Evolutionary conservation across 148 eudicot genomes (phyloP), one percentile per base, ranked within the genome.

Genomic region (Gaultheria prostrata): DNA sequence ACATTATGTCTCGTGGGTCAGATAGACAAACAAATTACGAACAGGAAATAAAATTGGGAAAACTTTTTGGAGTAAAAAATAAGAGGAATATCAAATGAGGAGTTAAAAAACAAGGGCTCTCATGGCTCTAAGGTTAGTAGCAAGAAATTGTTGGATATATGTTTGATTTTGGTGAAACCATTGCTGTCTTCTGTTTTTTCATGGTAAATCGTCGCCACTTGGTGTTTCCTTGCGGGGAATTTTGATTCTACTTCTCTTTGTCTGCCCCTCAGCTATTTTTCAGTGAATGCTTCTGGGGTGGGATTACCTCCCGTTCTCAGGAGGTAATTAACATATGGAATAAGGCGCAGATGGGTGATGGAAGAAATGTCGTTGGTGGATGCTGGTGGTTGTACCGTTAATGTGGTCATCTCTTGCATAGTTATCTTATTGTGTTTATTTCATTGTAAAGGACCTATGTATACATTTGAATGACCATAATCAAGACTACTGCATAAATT

Each of bases 161-260:
- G 70, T 84, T 33, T 50, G 65, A 39, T 83, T 59, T 76, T 83
- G 76, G 76, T 49, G 80, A 77, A 56, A 77, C 35, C 51, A 46
- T 67, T n/a, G 33, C 24, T 14, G 26, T 65, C 57, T 77, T 43
- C 6, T 26, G 1, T 77, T 59, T 50, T 59, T 50, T n/a, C 54
- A 35, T 78, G 59, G 65, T 51, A 50, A 54, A 67, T 70, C 13
- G 18, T 78, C 69, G 85, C 32, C 82, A 79, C 74, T 78, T 84
- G 24, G 76, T 24, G 21, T 17, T 39, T 32, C 20, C 20, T 65
- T n/a, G 30, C 6, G 77, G 85, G 85, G 78, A 84, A 63, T 84
- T 84, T 84, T 84, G 85, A 51, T 78, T 71, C 39, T 84, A 39
- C 53, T 78, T 78, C 77, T 82, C 82, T 77, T 1, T 48, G 54